A percentile compares a stretch with the other conserved stretches of the same genome.
These are phyloP conservation scores for Incumbomyces delicatus DNA, from an alignment of 2,329 filamentous ascomycete genomes.

Conservation along the genomic window DNA sequence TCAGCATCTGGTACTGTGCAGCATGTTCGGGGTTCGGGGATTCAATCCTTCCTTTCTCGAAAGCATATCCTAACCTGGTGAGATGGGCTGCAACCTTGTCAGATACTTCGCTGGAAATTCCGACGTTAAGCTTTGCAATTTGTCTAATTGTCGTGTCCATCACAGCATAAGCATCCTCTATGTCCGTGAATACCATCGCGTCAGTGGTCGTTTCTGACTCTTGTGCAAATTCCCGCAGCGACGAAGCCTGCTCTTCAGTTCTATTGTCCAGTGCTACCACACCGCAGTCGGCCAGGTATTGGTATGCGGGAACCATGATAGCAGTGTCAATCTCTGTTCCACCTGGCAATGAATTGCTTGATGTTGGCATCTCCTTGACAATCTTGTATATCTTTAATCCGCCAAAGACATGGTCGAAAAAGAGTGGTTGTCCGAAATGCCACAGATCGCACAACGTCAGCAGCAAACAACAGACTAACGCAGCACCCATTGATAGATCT, in stretches of 20 bases:
- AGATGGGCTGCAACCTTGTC: neutral
- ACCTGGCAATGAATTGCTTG: neutral
- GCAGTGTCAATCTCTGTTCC: neutral
- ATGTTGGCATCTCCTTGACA: neutral
- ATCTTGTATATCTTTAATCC: neutral
- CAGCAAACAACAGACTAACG: constrained; percentile 9
- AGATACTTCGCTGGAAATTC: neutral
- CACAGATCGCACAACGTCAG: neutral
- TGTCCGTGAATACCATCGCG: neutral
- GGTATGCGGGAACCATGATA: neutral
- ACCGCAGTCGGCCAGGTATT: neutral
- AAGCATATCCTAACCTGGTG: neutral
- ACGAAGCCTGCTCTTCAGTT: neutral
- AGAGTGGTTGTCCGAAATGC: neutral
- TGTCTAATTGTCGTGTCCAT: neutral
- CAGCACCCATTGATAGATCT: constrained; percentile 12
- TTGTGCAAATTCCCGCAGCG: neutral
- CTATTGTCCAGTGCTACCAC: neutral
- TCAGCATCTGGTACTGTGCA: neutral
- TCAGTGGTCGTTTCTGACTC: neutral
- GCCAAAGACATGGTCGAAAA: neutral
- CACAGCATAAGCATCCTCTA: neutral
- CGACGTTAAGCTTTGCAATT: neutral
- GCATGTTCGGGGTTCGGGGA: neutral
- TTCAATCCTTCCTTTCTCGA: neutral